Base-by-base conservation (phyloP, 2,329 filamentous ascomycete species). In the Thelonectria blattea region DNA sequence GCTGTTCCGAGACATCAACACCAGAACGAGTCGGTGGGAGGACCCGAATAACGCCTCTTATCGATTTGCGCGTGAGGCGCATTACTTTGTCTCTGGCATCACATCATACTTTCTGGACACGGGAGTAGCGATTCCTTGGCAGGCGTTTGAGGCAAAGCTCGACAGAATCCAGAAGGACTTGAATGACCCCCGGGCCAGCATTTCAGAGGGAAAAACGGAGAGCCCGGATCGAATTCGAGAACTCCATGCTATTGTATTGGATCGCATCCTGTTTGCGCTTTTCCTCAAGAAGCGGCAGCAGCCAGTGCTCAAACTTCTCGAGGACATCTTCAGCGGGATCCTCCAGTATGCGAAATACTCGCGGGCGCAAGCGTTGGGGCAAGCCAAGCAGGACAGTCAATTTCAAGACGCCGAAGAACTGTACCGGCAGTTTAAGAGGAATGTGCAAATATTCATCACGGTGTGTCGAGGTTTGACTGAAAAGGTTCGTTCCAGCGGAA, bases 91-190 rank as follows among this genome's bases (percentile, higher is more conserved):
- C 22, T 83, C 85, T 1, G 85, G 85, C 10, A 75, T 97, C 0
- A 85, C 88, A 41, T 85, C 88, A 1, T 95, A 97, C 71, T 90
- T 93, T 68, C 89, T 96, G 64, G 91, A 94, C 59, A 85, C 87
- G 0, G 93, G 90, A 2, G 88, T 98, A 52, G 84, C 84, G 8
- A 81, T 83, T 15, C 87, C 89, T 0, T 98, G 94, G 93, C 79
- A 78, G 20, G 78, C 80, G 0, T 94, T 97, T 61, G 85, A 90
- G 50, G 71, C 72, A 0, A 89, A 87, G 65, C 79, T 97, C 0
- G 80, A 87, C 24, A 80, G 78, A 9, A 81, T 95, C 14, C 85
- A 94, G 73, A 70, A 70, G 2, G 80, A 81, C 17, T 76, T 94
- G 0, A 76, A 78, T 14, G 75, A 72, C 1, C 79, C 80, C 1